Conservation (phyloP, 2,329 filamentous ascomycete genomes). For the Cercospora zeina region DNA sequence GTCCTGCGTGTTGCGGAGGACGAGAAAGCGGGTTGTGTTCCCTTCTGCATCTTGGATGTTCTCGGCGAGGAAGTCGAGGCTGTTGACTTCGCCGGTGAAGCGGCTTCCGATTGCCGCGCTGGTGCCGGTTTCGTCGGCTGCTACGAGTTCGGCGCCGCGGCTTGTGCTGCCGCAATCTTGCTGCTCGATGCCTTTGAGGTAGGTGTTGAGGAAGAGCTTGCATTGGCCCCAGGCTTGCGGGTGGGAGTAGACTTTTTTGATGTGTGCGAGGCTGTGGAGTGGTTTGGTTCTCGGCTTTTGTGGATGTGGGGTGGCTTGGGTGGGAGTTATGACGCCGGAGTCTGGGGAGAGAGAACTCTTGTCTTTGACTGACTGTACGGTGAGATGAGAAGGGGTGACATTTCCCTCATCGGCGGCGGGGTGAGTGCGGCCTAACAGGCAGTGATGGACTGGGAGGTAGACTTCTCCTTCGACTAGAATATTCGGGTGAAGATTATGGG, state of each 20-base stretch:
- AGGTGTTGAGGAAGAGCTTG: constrained; percentile 66
- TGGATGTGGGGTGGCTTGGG: constrained; percentile 46
- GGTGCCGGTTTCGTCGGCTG: constrained; percentile 54
- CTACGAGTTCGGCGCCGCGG: constrained; percentile 74
- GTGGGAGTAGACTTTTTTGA: constrained; percentile 83
- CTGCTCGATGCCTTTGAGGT: constrained; percentile 73
- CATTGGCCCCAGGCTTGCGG: constrained; percentile 96
- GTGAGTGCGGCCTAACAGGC: constrained; percentile 62
- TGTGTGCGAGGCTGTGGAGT: constrained; percentile 54
- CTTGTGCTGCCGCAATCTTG: constrained; percentile 85
- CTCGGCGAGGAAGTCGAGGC: constrained; percentile 67
- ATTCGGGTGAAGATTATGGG: constrained; percentile 62
- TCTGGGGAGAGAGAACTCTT: not conserved
- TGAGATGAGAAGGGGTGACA: not conserved
- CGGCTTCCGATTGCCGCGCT: constrained; percentile 77
- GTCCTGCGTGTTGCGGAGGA: constrained; percentile 51
- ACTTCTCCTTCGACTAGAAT: constrained; percentile 78
- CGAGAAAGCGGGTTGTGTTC: constrained; percentile 78
- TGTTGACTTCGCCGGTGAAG: constrained; percentile 68
- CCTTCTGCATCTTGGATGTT: constrained; percentile 72
- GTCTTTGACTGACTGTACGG: constrained; percentile 19
- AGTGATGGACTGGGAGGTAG: constrained; percentile 87
- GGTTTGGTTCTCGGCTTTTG: constrained; percentile 53
- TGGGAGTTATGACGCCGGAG: constrained; percentile 46
- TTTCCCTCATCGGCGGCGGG: constrained; percentile 1